These are phyloP conservation scores for Paramarasmius palmivorus DNA, from an alignment of 1,284 basidiomycete species.

Conservation along the genomic window DNA sequence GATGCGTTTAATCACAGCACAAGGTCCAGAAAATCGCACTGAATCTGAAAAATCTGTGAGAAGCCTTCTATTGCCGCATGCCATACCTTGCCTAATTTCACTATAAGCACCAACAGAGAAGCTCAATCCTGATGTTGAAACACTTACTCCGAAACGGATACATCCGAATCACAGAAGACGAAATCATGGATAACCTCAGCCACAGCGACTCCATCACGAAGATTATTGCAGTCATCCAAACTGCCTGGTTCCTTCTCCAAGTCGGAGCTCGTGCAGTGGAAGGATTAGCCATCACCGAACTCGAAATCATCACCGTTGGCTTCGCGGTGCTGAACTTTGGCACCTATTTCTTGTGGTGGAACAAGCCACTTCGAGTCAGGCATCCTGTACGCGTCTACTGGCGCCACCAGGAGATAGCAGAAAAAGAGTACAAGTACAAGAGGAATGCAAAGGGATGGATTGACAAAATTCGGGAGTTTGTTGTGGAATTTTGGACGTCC, in stretches of 20 bases:
- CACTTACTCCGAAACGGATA: neutral
- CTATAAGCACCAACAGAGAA: neutral
- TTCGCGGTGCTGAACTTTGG: neutral
- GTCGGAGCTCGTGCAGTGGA: neutral
- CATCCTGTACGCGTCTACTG: neutral
- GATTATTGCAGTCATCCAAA: neutral
- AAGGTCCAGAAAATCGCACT: too few relatives aligned
- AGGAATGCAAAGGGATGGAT: too few relatives aligned
- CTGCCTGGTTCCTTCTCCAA: neutral
- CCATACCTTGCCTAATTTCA: neutral
- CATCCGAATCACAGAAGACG: neutral
- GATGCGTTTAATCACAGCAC: too few relatives aligned
- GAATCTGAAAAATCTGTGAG: neutral
- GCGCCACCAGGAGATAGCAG: too few relatives aligned
- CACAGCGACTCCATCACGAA: neutral
- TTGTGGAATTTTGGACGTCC: too few relatives aligned
- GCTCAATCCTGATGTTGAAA: neutral
- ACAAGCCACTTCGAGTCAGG: neutral
- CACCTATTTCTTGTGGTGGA: neutral
- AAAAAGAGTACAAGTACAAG: too few relatives aligned
- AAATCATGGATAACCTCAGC: neutral
- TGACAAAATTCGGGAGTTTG: too few relatives aligned
- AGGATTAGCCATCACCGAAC: neutral
- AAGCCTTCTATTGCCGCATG: too few relatives aligned
- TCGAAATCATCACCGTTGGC: neutral